phyloP scores from a whole-genome alignment of 148 eudicot genomes.

The Amaranthus cruentus region DNA sequence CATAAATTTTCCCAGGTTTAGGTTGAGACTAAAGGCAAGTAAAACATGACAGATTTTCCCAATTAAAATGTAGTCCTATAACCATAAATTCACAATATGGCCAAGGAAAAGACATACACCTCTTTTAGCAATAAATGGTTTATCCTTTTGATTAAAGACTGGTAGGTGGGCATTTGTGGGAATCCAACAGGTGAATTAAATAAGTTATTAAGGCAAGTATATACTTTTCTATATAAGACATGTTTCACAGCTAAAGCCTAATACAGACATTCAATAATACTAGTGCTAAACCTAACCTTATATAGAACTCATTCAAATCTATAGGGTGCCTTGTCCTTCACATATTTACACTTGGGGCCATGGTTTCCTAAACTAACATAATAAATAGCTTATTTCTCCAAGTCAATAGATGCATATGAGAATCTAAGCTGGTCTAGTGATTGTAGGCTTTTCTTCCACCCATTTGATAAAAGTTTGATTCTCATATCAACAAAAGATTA shows the following conservation, averaged over 20 bases:
- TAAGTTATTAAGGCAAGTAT: neutral
- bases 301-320: neutral
- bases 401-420: too few species aligned
- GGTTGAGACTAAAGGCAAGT: neutral
- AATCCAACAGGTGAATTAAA: neutral
- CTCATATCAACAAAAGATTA: too few species aligned
- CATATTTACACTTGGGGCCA: too few species aligned
- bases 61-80: neutral
- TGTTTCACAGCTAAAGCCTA: neutral
- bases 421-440: too few species aligned
- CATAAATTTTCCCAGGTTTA: too few species aligned
- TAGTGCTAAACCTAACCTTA: neutral
- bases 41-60: neutral
- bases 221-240: neutral
- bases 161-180: slow-evolving; percentile 8
- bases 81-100: neutral
- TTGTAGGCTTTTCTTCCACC: too few species aligned
- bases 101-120: neutral
- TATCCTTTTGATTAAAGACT: neutral
- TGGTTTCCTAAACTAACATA: neutral
- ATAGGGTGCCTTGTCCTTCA: too few species aligned
- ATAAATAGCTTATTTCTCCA: neutral
- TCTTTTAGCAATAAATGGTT: slow-evolving; percentile 4
- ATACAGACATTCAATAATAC: neutral
- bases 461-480: too few species aligned